Evolutionary conservation across 768 basidiomycete genomes (phyloP), one percentile per base, ranked within the genome.

Genomic region (Lactarius sp.): DNA sequence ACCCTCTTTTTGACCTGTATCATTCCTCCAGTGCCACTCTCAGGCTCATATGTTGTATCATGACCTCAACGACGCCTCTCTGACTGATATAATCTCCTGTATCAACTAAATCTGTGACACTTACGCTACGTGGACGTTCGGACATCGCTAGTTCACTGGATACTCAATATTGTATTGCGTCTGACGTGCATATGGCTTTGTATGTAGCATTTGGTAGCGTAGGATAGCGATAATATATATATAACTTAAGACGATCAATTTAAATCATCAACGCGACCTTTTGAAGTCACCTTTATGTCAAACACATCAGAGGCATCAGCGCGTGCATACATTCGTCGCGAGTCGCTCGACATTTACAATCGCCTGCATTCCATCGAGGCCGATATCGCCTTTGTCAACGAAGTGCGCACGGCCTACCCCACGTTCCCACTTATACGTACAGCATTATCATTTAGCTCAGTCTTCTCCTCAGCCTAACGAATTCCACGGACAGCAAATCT

Each of bases 321-420:
- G 20, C 70, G 87, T 46, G 77, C 78, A 6, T 76, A 82, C 53
- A 77, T 91, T 39, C 83, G 88, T 10, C 84, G 79, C 67, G 87
- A 90, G 67, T 85, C 85, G 4, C 73, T 85, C 27, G 91, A 93
- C 72, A 78, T 94, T 27, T 95, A 84, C 78, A 94, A 94, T 71
- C 86, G 96, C 9, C 72, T 98, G 1, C 92, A 91, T 66, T 96
- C 94, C 7, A 89, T 98, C 60, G 78, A 79, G 4, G 83, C 89
- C 60, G 96, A 98, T 69, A 79, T 86, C 16, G 66, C 64, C 0
- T 98, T 95, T 68, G 87, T 98, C 1, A 61, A 75, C 14, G 71
- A 73, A 20, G 83, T 92, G 0, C 75, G 78, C 22, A 69, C 74
- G 1, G 73, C 75, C 6, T 88, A 82, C 71, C 72, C 73, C 0